Conservation (phyloP, 768 basidiomycete genomes). For the Leccinum obscurum region DNA sequence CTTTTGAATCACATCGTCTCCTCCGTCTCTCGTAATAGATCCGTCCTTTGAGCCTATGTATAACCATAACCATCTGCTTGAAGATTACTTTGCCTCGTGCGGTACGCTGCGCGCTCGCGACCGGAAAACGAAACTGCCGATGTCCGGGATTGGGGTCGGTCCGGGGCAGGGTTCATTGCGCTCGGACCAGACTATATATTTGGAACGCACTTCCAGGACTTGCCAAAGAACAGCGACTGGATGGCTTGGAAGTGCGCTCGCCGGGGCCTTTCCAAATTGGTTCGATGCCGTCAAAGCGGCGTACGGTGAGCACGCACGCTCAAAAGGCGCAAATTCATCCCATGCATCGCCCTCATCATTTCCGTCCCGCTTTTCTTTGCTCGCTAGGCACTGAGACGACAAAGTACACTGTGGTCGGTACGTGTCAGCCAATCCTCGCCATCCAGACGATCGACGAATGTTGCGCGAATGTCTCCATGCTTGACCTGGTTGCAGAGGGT, state of each 20-base stretch:
- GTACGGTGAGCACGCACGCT: slow-evolving; percentile 38
- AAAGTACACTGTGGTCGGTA: slow-evolving; percentile 42
- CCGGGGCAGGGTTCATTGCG: slow-evolving; percentile 50
- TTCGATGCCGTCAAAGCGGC: slow-evolving; percentile 46
- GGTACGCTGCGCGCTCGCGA: slow-evolving; percentile 24
- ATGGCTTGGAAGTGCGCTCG: slow-evolving; percentile 40
- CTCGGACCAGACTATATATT: slow-evolving; percentile 63
- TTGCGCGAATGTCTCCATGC: slow-evolving; percentile 16
- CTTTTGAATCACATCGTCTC: not conserved
- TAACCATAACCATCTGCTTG: slow-evolving; percentile 53
- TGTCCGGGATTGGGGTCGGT: not conserved
- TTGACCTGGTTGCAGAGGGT: slow-evolving; percentile 44
- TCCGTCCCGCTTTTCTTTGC: not conserved
- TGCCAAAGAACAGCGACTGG: slow-evolving; percentile 34
- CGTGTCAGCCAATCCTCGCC: not conserved
- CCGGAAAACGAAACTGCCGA: not conserved
- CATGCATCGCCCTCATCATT: not conserved
- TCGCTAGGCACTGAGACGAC: slow-evolving; percentile 32
- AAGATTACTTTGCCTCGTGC: slow-evolving; percentile 61
- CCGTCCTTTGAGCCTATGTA: slow-evolving; percentile 26
- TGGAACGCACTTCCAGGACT: slow-evolving; percentile 42
- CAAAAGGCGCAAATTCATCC: not conserved
- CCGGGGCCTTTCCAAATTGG: slow-evolving; percentile 46
- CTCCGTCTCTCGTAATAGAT: not conserved
- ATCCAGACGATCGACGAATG: not conserved